Base-by-base conservation (phyloP, 2,329 filamentous ascomycete genomes). In the Ophiostoma triangulosporum region DNA sequence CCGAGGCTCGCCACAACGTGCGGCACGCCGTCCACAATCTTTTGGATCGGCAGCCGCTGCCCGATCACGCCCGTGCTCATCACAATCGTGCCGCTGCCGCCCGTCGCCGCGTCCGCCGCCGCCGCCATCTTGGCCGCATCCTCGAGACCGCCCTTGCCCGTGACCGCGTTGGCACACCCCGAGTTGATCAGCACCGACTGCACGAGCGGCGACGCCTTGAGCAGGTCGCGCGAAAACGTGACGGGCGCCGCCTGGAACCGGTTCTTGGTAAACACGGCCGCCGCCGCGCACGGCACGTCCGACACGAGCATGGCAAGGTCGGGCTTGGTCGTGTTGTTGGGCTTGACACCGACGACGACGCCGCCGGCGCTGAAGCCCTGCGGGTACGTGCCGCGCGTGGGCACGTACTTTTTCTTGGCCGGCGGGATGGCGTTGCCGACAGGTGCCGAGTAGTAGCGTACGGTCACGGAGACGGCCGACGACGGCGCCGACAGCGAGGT, bases 61-160 rank as follows among this genome's bases (percentile, higher is more conserved):
- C 93, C 93, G 65, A 98, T 98, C 45, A 98, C 93, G 53, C 93
- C 93, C 2, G 93, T 98, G 66, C 89, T 96, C 93, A 98, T 97
- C 57, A 97, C 91, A 48, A 98, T 75, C n/a, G 88, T 93, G 60
- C 73, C 73, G 35, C 27, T 17, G 27, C 53, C 17, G 14, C 74
- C 75, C 3, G 76, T 68, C 55, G 63, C 68, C 77, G 79, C 73
- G 65, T 96, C 89, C 6, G 90, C 87, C 58, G 80, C 81, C 57
- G 72, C 71, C 15, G 85, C 87, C 93, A 98, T 98, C 55, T 76
- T 77, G 55, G 78, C 76, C 9, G 93, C 93, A 73, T 98, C 90
- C 64, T 95, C 84, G 52, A 94, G 73, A 1, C 93, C 93, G 45
- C 88, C 85, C 66, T 83, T 86, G 50, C 93, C 93, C 4, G 93